Conservation (phyloP, 1,284 basidiomycete species). For the Apiotrichum gracile region DNA sequence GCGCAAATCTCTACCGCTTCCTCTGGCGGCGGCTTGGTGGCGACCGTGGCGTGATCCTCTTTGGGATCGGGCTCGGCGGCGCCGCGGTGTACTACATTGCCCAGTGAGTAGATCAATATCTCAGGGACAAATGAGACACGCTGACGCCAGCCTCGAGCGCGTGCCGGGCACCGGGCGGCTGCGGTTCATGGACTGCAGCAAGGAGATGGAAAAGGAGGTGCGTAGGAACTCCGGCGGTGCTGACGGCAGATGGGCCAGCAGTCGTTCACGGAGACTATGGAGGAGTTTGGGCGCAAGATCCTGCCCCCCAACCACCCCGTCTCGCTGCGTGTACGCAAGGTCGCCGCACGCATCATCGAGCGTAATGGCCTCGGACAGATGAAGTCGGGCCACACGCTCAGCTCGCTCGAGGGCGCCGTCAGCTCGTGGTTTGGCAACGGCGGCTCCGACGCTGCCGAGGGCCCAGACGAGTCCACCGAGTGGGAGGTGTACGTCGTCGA, state of each 20-base stretch:
- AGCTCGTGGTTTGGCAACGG: constrained; percentile 27
- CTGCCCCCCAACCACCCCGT: constrained; percentile 66
- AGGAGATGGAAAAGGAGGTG: constrained; percentile 55
- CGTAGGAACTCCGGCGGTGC: constrained; percentile 3
- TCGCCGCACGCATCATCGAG: constrained; percentile 67
- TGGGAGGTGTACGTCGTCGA: constrained; percentile 69
- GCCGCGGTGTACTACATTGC: constrained; percentile 56
- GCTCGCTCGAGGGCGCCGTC: constrained; percentile 30
- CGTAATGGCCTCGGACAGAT: constrained; percentile 65
- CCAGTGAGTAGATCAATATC: constrained; percentile 51
- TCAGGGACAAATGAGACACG: not conserved
- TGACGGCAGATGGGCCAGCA: constrained; percentile 9
- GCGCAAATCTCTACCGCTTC: constrained; percentile 25
- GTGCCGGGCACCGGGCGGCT: constrained; percentile 76
- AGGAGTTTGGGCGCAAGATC: constrained; percentile 33
- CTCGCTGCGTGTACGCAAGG: constrained; percentile 60
- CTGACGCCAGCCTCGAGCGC: constrained; percentile 59
- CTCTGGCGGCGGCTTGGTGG: constrained; percentile 37
- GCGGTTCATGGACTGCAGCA: constrained; percentile 73
- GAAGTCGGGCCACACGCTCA: constrained; percentile 40
- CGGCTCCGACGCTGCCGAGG: constrained; percentile 1
- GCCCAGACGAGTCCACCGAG: constrained; percentile 29
- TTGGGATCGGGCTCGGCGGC: constrained; percentile 41
- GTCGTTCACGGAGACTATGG: constrained; percentile 11
- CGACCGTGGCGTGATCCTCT: constrained; percentile 38